Base-by-base conservation (phyloP, 768 basidiomycete species). In the Clavulina sp. region DNA sequence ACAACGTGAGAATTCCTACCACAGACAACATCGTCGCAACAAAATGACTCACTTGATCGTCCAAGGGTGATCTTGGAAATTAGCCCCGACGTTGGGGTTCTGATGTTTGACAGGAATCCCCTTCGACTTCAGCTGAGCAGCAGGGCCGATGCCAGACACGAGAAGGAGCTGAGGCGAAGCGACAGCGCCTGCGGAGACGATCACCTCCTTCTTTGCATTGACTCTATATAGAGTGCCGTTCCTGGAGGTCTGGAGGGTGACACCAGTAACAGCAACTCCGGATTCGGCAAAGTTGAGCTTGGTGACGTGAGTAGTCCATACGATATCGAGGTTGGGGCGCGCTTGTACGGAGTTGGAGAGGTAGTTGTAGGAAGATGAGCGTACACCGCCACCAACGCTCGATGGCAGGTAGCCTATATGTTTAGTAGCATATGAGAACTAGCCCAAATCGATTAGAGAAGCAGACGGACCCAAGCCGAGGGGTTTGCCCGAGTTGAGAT, bases 111-210 rank as follows among this genome's bases (percentile, higher is more conserved):
- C 52, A 7, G 50, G 31, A 53, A 73, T 65, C 16, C 60, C 59
- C 30, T 64, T 53, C 23, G 48, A 52, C 28, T 61, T 58, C 6
- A 70, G 55, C 5, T 63, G 59, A 3, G 53, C 59, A 24, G 60
- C 58, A 16, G 68, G 65, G 36, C 68, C 68, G 54, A 71, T 60
- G 16, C 70, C 70, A 21, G 66, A 67, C 7, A 71, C 60, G 56
- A 70, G 62, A 60, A 72, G 62, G 4, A 73, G 56, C 48, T 70
- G 68, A 13, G 71, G 65, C 1, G 68, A 62, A 51, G 64, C 62
- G 34, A 68, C 57, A 1, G 67, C 61, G 9, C 68, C 68, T 30
- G 63, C 63, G 49, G 59, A 58, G 33, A 50, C 50, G 16, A 44
- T 41, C 1, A 57, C 56, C 49, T 59, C 57, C 53, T 9, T 59